Evolutionary conservation across 176 grass and related monocot species (phyloP).

Genomic region (Bolboschoenus planiculmis): DNA sequence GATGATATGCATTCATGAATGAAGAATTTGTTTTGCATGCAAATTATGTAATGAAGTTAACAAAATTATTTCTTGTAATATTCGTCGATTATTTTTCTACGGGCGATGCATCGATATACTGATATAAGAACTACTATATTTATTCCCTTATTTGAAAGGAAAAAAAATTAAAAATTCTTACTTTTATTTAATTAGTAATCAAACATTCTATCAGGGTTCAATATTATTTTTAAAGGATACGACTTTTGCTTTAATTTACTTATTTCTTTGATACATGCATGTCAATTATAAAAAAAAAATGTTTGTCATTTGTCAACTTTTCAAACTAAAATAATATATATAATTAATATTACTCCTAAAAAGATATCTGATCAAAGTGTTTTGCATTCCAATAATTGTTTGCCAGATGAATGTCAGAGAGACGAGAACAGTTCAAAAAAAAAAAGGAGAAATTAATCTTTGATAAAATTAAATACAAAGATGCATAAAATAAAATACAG

Average conservation of each 20-base stretch:
- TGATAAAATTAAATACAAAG: background rate
- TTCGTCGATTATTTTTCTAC: background rate
- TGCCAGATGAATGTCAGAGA: slow-evolving; percentile 17
- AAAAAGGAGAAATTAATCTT: background rate
- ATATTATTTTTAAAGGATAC: background rate
- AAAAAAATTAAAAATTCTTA: background rate
- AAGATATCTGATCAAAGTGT: background rate
- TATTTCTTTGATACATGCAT: background rate
- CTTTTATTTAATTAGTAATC: background rate
- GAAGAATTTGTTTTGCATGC: background rate
- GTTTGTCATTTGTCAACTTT: background rate
- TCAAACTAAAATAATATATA: background rate
- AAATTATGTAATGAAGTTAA: background rate
- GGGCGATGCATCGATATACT: background rate
- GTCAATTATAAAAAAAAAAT: background rate
- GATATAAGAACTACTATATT: background rate
- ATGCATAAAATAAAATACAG: slow-evolving; percentile 1
- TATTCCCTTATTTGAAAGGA: background rate
- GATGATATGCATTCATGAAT: no score
- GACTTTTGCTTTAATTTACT: background rate
- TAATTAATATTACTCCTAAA: background rate
- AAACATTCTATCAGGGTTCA: background rate
- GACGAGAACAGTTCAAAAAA: background rate
- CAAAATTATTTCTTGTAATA: background rate
- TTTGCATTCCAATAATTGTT: slow-evolving; percentile 8